phyloP scores from a whole-genome alignment of 495 filamentous ascomycete genomes.

The Xylaria venustula region DNA sequence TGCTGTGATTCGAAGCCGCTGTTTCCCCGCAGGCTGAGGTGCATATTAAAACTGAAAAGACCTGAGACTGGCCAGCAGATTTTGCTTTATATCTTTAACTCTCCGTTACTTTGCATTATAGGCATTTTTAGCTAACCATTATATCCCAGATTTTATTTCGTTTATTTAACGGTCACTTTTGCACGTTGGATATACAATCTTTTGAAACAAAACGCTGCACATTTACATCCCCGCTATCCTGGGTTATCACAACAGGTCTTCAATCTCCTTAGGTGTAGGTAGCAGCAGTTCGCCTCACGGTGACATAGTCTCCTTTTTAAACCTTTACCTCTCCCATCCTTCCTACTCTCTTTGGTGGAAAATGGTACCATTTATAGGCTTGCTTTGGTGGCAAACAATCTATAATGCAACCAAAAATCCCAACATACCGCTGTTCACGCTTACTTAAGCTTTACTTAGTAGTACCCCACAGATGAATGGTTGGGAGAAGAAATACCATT shows the following conservation, averaged over 20 bases:
- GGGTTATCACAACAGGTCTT: background rate
- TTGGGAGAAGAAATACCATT: background rate
- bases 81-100: background rate
- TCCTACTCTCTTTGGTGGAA: background rate
- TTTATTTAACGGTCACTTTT: background rate
- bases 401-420: background rate
- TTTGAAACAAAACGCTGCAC: background rate
- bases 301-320: background rate
- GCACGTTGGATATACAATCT: background rate
- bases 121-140: conserved; percentile 2
- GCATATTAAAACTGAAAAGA: conserved; percentile 53
- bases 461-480: conserved; percentile 5
- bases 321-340: background rate
- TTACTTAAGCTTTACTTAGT: conserved; percentile 10
- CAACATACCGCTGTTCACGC: background rate
- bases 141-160: background rate
- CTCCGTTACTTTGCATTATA: background rate
- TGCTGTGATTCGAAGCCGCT: conserved; percentile 35
- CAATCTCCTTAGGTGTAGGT: conserved; percentile 4
- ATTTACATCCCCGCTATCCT: background rate
- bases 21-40: conserved; percentile 41
- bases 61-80: conserved; percentile 43
- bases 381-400: background rate
- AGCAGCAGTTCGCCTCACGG: background rate
- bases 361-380: background rate